Evolutionary conservation across 106 monocot species (phyloP).

Genomic region (Phalaenopsis aphrodite): DNA sequence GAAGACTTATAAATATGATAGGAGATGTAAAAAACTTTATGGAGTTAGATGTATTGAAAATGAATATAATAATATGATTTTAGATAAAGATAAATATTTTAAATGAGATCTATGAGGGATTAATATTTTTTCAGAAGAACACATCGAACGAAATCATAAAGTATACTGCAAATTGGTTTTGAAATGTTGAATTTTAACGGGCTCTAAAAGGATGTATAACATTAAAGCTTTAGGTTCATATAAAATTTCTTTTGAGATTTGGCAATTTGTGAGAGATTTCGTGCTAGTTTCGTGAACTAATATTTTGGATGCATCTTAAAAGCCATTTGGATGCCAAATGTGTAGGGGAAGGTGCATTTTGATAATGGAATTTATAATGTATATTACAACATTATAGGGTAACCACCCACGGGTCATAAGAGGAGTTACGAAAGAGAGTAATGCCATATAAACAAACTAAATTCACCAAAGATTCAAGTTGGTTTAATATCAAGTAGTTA

Average conservation of each 20-base stretch:
- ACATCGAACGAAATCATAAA: too few relatives aligned
- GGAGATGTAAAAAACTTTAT: neutral
- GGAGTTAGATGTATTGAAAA: neutral
- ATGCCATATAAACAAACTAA: neutral
- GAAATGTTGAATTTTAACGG: too few relatives aligned
- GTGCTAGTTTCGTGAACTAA: neutral
- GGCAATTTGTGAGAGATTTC: neutral
- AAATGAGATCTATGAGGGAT: too few relatives aligned
- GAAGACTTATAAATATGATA: neutral
- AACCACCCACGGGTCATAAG: neutral
- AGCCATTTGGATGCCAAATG: neutral
- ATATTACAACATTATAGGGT: neutral
- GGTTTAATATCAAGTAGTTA: neutral
- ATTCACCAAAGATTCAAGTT: neutral
- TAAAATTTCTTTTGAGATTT: too few relatives aligned
- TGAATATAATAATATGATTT: neutral
- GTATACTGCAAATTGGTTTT: too few relatives aligned
- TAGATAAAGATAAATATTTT: neutral
- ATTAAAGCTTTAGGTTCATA: neutral
- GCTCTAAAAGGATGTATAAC: too few relatives aligned
- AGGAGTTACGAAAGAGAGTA: neutral
- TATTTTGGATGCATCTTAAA: neutral
- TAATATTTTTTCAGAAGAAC: too few relatives aligned
- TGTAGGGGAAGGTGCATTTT: neutral
- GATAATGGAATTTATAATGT: neutral